A percentile compares a stretch with the other conserved stretches of the same genome.
Conservation (phyloP, 2,329 filamentous ascomycete genomes). For the Trichoderma atrobrunneum region DNA sequence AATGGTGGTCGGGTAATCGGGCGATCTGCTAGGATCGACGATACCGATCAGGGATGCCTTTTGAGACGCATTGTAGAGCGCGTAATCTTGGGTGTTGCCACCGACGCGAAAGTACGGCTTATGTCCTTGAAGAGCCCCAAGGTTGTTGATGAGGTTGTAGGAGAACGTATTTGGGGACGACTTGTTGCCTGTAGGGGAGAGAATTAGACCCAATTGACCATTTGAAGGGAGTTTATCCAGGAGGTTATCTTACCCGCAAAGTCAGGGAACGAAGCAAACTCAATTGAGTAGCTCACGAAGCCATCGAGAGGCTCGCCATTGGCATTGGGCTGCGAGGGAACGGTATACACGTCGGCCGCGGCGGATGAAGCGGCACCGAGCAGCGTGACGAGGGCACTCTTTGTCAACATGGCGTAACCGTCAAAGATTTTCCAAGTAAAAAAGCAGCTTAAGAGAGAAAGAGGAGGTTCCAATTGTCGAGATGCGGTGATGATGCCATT, state of each 20-base stretch:
- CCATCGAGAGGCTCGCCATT: constrained; percentile 20
- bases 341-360: constrained; percentile 16
- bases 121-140: constrained; percentile 51
- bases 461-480: neutral
- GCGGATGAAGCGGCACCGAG: constrained; percentile 11
- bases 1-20: constrained; percentile 60
- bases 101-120: constrained; percentile 62
- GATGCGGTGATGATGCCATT: neutral
- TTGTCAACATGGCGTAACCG: constrained; percentile 7
- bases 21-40: constrained; percentile 46
- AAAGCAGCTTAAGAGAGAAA: neutral
- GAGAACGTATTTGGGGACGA: constrained; percentile 58
- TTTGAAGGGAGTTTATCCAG: neutral
- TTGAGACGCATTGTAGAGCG: constrained; percentile 55
- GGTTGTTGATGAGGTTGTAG: constrained; percentile 56
- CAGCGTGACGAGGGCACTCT: constrained; percentile 14
- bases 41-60: constrained; percentile 51
- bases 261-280: constrained; percentile 52
- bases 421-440: neutral
- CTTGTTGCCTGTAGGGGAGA: constrained; percentile 42
- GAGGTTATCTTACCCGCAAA: constrained; percentile 39
- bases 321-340: constrained; percentile 15
- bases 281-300: constrained; percentile 53
- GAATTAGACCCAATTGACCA: neutral
- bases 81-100: constrained; percentile 66